These are phyloP conservation scores for Amanita fuliginea DNA, from an alignment of 768 basidiomycete species.

Conservation along the genomic window DNA sequence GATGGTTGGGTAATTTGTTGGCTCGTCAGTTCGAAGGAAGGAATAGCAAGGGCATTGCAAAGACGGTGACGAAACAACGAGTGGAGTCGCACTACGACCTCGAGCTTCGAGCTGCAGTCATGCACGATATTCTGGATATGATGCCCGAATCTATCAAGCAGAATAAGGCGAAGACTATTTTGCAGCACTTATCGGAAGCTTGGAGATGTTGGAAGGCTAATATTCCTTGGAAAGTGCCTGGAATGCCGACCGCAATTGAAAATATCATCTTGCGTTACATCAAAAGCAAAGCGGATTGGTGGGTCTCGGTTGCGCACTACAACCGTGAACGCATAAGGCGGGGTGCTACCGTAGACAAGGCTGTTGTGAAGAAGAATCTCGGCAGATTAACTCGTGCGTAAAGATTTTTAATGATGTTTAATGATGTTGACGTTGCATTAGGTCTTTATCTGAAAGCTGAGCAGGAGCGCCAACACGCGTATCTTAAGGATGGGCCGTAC, in stretches of 20 bases:
- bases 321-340: conserved; percentile 96
- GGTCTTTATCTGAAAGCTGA: conserved; percentile 95
- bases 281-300: conserved; percentile 99
- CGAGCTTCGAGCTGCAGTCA: conserved; percentile 94
- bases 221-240: conserved; percentile 99
- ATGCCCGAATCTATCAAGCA: conserved; percentile 99
- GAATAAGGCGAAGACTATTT: conserved; percentile 98
- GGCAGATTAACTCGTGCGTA: conserved; percentile 86
- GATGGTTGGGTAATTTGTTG: conserved; percentile 96
- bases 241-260: conserved; percentile 99
- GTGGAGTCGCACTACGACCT: conserved; percentile 99
- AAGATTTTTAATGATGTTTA: background rate
- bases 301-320: conserved; percentile 97
- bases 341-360: conserved; percentile 96
- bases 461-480: conserved; percentile 96
- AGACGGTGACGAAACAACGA: conserved; percentile 98
- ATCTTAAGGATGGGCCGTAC: conserved; percentile 98
- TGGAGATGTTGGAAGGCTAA: conserved; percentile 98
- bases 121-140: conserved; percentile 99
- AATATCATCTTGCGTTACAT: conserved; percentile 98
- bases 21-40: conserved; percentile 98
- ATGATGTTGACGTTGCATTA: conserved; percentile 15
- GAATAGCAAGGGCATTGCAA: conserved; percentile 92
- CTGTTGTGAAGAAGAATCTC: conserved; percentile 98
- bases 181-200: conserved; percentile 96